Evolutionary conservation across 2,329 filamentous ascomycete species (phyloP), one percentile per base, ranked within the genome.

Genomic region (Colletotrichum sidae): DNA sequence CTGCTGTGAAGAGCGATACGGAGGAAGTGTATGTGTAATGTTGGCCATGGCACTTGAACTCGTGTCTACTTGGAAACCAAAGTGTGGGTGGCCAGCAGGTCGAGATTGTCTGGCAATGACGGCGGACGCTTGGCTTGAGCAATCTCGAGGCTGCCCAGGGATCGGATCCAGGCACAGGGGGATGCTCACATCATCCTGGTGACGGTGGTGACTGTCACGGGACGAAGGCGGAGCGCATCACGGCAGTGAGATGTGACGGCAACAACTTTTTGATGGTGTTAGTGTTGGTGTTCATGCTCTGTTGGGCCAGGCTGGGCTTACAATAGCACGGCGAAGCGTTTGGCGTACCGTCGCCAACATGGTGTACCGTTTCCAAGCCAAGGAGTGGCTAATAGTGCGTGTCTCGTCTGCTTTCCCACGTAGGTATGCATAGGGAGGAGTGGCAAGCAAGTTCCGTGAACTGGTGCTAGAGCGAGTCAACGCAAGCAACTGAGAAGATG

Each of bases 201-300:
- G 58, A 37, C n/a, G 57, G 17, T 37, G 33, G 39, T 56, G 38
- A 52, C n/a, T 52, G 51, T 65, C 62, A 65, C 35, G 45, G 57
- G 58, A 52, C 52, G 37, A 46, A 35, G 39, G 13, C 46, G 56
- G 46, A 65, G 45, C 12, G 17, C 35, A 52, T 61, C 45, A 46
- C 10, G 13, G 15, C 15, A n/a, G 35, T 55, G 51, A 65, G 57
- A 65, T 53, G 58, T 53, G 52, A 56, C n/a, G 15, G 46, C 41
- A 47, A 55, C 47, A 52, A 57, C 41, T 56, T 62, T 51, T 39
- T 12, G 44, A 13, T n/a, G 10, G 44, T 46, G 38, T 33, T 33
- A 41, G 17, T 55, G 52, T 8, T 56, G 54, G 15, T 47, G 33
- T 17, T 39, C 38, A 33, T 53, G 50, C 15, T 54, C 37, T 41